A percentile compares a stretch with the other conserved stretches of the same genome.
These are phyloP conservation scores for Candida ulmi DNA, from an alignment of 805 yeast species.

Conservation along the genomic window DNA sequence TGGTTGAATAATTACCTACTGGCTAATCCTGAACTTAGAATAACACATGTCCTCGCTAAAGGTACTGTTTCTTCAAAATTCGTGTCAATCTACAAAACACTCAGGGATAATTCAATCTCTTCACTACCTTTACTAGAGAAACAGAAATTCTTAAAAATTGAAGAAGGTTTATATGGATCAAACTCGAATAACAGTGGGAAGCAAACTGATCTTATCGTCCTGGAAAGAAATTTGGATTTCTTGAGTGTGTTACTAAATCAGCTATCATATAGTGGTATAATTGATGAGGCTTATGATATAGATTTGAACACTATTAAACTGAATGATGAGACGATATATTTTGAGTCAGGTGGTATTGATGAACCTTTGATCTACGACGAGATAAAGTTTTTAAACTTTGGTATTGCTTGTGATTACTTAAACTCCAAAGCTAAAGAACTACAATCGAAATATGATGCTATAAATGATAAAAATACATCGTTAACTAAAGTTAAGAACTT, in stretches of 20 bases:
- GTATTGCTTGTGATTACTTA: slow-evolving; percentile 67
- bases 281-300: slow-evolving; percentile 64
- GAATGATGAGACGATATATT: slow-evolving; percentile 15
- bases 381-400: slow-evolving; percentile 67
- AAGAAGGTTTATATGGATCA: slow-evolving; percentile 24
- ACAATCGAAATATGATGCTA: slow-evolving; percentile 59
- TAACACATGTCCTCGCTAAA: slow-evolving; percentile 48
- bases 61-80: slow-evolving; percentile 53
- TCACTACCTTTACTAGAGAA: slow-evolving; percentile 31
- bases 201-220: slow-evolving; percentile 65
- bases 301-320: slow-evolving; percentile 32
- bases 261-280: slow-evolving; percentile 73
- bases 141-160: slow-evolving; percentile 18
- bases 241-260: slow-evolving; percentile 70
- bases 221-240: slow-evolving; percentile 76
- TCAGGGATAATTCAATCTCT: slow-evolving; percentile 24
- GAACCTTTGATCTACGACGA: slow-evolving; percentile 35
- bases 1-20: slow-evolving; percentile 40
- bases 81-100: slow-evolving; percentile 33
- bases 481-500: slow-evolving; percentile 54
- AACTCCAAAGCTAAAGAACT: slow-evolving; percentile 66
- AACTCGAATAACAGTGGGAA: slow-evolving; percentile 35
- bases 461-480: background rate
- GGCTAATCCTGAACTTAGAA: slow-evolving; percentile 36
- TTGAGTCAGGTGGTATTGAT: slow-evolving; percentile 19